Evolutionary conservation across 345 rosid genomes (phyloP).

Genomic region (Euphorbia pulcherrima): DNA sequence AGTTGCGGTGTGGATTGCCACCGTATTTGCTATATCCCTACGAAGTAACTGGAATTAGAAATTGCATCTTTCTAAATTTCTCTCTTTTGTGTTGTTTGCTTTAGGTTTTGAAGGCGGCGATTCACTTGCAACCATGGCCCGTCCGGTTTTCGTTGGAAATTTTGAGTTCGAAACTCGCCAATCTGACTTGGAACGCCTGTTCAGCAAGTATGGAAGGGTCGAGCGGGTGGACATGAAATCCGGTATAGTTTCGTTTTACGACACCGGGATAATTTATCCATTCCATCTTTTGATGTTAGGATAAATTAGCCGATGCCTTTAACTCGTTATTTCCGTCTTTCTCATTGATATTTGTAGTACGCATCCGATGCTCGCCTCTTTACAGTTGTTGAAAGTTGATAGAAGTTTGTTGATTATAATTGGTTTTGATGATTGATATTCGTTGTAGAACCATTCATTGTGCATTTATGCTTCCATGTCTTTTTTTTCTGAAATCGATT

Average conservation of each 20-base stretch:
- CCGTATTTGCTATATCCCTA: not conserved
- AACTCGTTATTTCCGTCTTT: not conserved
- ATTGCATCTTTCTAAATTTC: not conserved
- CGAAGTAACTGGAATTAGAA: not conserved
- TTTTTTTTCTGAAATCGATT: not conserved
- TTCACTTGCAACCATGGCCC: slow-evolving; percentile 27
- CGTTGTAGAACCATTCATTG: not conserved
- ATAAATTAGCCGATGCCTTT: not conserved
- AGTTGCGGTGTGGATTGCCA: not conserved
- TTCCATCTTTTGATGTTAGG: not conserved
- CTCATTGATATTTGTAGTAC: not conserved
- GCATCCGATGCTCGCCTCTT: not conserved
- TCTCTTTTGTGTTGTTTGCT: not conserved
- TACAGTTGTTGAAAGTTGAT: not conserved
- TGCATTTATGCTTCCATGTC: not conserved
- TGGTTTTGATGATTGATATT: not conserved
- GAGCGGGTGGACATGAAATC: slow-evolving; percentile 91
- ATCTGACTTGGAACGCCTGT: slow-evolving; percentile 66
- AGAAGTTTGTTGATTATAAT: not conserved
- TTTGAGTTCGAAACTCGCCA: slow-evolving; percentile 82
- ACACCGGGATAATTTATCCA: not conserved
- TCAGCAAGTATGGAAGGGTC: slow-evolving; percentile 69
- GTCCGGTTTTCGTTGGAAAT: slow-evolving; percentile 72
- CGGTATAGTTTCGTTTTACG: slow-evolving; percentile 39
- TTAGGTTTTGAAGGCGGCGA: slow-evolving; percentile 10